A percentile compares a stretch with the other conserved stretches of the same genome.
phyloP scores from a whole-genome alignment of 1,139 yeast species.

The Kodamaea suecica region DNA sequence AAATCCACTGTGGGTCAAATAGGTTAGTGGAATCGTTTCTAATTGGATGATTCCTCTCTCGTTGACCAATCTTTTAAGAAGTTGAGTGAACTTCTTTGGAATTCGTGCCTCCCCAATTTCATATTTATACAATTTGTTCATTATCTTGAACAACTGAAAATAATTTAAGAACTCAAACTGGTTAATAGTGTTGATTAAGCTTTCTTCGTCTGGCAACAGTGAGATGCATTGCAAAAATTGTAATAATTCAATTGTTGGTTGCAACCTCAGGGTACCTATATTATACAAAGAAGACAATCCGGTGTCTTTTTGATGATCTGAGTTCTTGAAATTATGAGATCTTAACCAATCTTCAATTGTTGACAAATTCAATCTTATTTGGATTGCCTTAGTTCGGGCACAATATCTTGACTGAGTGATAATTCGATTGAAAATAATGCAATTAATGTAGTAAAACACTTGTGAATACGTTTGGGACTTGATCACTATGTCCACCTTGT shows the following conservation, averaged over 20 bases:
- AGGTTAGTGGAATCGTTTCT: slow-evolving; percentile 31
- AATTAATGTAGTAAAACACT: slow-evolving; percentile 75
- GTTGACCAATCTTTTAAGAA: slow-evolving; percentile 31
- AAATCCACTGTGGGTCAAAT: slow-evolving; percentile 44
- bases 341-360: slow-evolving; percentile 92
- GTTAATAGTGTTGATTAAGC: slow-evolving; percentile 54
- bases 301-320: slow-evolving; percentile 20
- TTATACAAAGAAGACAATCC: slow-evolving; percentile 48
- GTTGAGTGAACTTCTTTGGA: slow-evolving; percentile 43
- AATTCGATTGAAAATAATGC: slow-evolving; percentile 70
- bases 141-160: slow-evolving; percentile 64
- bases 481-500: slow-evolving; percentile 72
- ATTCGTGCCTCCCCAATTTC: slow-evolving; percentile 75
- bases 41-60: slow-evolving; percentile 43
- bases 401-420: slow-evolving; percentile 63
- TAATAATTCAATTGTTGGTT: slow-evolving; percentile 72
- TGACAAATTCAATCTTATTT: slow-evolving; percentile 80
- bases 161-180: slow-evolving; percentile 63
- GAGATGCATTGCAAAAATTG: slow-evolving; percentile 92
- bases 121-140: slow-evolving; percentile 69
- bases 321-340: slow-evolving; percentile 58
- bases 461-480: slow-evolving; percentile 75
- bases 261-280: slow-evolving; percentile 64
- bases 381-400: slow-evolving; percentile 83
- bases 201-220: slow-evolving; percentile 51